Evolutionary conservation across 2,329 filamentous ascomycete species (phyloP).

Genomic region (Calonectria leucothoes): DNA sequence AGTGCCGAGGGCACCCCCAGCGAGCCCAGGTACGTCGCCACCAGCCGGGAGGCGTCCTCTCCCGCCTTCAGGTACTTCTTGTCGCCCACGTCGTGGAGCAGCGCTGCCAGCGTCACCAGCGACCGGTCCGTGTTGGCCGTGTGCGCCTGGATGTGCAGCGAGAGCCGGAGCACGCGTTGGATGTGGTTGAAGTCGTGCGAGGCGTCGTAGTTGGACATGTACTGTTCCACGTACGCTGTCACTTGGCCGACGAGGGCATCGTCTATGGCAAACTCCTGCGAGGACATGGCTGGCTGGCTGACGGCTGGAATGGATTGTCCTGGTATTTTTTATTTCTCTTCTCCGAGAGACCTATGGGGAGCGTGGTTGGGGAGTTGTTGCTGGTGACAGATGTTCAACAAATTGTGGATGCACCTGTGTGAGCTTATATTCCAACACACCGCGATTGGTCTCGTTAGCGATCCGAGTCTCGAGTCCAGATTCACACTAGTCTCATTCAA

Average conservation of each 20-base stretch:
- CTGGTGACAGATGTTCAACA: not conserved
- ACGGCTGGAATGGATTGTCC: not conserved
- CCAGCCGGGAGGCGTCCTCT: constrained; percentile 67
- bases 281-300: constrained; percentile 38
- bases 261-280: constrained; percentile 41
- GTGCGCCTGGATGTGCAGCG: constrained; percentile 70
- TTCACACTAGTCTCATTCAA: not conserved
- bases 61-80: constrained; percentile 77
- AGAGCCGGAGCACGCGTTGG: constrained; percentile 79
- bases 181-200: constrained; percentile 93
- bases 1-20: constrained; percentile 68
- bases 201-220: constrained; percentile 83
- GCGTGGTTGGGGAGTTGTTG: not conserved
- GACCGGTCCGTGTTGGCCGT: constrained; percentile 55
- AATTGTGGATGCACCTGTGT: not conserved
- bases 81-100: constrained; percentile 92
- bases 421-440: not conserved
- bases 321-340: not conserved
- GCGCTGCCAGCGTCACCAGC: constrained; percentile 75
- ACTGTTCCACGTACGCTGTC: constrained; percentile 73
- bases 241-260: constrained; percentile 65
- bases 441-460: not conserved
- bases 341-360: not conserved
- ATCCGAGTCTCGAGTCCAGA: not conserved
- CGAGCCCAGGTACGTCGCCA: constrained; percentile 65